Conservation (phyloP, 1,284 basidiomycete species). For the Mycena citricolor region DNA sequence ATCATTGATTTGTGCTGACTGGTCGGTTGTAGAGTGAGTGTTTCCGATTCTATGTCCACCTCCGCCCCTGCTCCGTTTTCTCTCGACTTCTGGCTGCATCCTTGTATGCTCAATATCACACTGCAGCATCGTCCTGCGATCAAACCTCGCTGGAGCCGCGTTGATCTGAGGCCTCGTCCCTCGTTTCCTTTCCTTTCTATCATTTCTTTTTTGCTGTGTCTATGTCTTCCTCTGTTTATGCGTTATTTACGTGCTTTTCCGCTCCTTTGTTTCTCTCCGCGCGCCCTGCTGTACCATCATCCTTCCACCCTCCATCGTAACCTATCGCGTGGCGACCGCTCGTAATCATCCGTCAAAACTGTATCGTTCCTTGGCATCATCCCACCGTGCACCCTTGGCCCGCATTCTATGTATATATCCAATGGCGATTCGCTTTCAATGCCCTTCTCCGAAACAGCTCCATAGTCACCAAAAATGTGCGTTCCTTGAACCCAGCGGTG, state of each 20-base stretch:
- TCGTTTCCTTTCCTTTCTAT: conserved; percentile 19
- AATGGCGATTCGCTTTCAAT: conserved; percentile 22
- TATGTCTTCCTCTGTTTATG: conserved; percentile 20
- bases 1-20: conserved; percentile 3
- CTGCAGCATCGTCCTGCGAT: conserved; percentile 56
- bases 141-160: conserved; percentile 56
- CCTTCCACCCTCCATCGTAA: neutral
- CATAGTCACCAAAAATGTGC: conserved; percentile 69
- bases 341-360: neutral
- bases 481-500: conserved; percentile 32
- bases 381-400: conserved; percentile 20
- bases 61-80: conserved; percentile 25
- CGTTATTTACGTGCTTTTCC: neutral
- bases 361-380: neutral
- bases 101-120: conserved; percentile 22
- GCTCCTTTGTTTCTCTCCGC: neutral
- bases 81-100: conserved; percentile 15
- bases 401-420: conserved; percentile 25
- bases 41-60: conserved; percentile 22
- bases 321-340: neutral
- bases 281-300: neutral
- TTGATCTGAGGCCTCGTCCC: conserved; percentile 43
- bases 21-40: conserved; percentile 66
- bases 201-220: conserved; percentile 17
- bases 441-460: conserved; percentile 28